Base-by-base conservation (phyloP, 306 rosid species). In the Chamaecrista fasciculata region DNA sequence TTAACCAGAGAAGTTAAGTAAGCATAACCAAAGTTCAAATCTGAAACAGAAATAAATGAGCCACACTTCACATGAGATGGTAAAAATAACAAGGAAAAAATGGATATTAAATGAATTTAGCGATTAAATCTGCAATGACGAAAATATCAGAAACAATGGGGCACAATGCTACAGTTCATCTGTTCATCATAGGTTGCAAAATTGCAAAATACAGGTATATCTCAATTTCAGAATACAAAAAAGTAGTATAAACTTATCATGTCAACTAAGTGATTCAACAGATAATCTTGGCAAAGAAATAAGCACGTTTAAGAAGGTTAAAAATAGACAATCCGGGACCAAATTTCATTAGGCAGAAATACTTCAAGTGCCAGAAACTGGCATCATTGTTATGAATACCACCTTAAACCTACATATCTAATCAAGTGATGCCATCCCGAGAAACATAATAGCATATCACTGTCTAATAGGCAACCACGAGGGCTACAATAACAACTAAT, bases 201-300 rank as follows among this genome's bases (percentile, higher is more conserved):
- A 25, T 31, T 11, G 66, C 21, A 56, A 56, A 56, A 6, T 56
- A 7, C 23, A 12, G 4, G 7, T 39, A 28, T 6, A 2, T n/a
- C 6, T 14, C 40, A 28, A 12, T 15, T 9, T 8, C 29, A 56
- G 62, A 56, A 18, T 14, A 55, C 21, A 26, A 26, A 36, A 55
- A 14, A 55, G 15, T 11, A 44, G 49, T 23, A 57, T 36, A 65
- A 36, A 9, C 36, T 14, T 29, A 34, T 58, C 51, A 51, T 51
- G 50, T 37, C 24, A n/a, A 36, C 50, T 51, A 3, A 24, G 50
- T 51, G 18, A 39, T 28, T 61, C 71, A 72, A 72, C 73, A 60
- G 53, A 37, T 37, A 71, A 63, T 19, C 18, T 55, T 11, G 69
- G 51, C 16, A 39, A 55, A 47, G 69, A 66, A 24, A 76, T 53